Conservation (phyloP, 495 filamentous ascomycete genomes). For the Trichocladium antarcticum region DNA sequence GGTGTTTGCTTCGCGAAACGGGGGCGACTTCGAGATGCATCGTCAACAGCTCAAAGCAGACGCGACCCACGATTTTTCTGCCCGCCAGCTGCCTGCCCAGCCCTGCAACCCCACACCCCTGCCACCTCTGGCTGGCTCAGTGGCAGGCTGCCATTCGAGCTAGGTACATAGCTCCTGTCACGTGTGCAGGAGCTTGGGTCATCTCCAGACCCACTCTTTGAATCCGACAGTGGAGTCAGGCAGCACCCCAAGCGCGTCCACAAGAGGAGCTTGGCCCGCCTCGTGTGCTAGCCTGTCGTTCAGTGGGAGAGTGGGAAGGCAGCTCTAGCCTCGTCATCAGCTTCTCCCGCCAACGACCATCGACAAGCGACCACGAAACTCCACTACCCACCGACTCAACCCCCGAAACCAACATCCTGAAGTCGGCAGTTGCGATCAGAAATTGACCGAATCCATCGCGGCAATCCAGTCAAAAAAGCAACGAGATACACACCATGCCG, state of each 20-base stretch:
- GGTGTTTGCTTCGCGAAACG: neutral
- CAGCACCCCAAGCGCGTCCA: constrained; percentile 16
- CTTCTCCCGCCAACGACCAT: constrained; percentile 17
- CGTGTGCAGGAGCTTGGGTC: constrained; percentile 28
- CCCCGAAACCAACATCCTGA: neutral
- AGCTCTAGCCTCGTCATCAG: constrained; percentile 35
- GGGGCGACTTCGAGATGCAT: neutral
- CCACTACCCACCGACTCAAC: constrained; percentile 1
- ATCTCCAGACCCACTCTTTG: neutral
- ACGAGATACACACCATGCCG: constrained; percentile 51
- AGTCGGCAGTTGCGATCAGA: neutral
- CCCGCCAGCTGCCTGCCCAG: constrained; percentile 10
- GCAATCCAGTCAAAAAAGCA: neutral
- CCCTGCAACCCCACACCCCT: constrained; percentile 4
- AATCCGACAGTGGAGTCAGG: constrained; percentile 13
- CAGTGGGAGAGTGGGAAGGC: constrained; percentile 21
- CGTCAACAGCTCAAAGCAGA: constrained; percentile 6
- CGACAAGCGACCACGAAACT: constrained; percentile 4
- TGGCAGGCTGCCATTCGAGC: constrained; percentile 6
- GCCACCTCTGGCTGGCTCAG: constrained; percentile 2
- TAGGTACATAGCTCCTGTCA: constrained; percentile 14
- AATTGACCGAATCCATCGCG: neutral
- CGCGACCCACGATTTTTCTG: constrained; percentile 26
- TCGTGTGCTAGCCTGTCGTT: constrained; percentile 8
- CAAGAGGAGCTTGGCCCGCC: constrained; percentile 3